A percentile compares a stretch with the other conserved stretches of the same genome.
Evolutionary conservation across 352 stramenopile species (phyloP).

Genomic region (Globisporangium heterothallicum): DNA sequence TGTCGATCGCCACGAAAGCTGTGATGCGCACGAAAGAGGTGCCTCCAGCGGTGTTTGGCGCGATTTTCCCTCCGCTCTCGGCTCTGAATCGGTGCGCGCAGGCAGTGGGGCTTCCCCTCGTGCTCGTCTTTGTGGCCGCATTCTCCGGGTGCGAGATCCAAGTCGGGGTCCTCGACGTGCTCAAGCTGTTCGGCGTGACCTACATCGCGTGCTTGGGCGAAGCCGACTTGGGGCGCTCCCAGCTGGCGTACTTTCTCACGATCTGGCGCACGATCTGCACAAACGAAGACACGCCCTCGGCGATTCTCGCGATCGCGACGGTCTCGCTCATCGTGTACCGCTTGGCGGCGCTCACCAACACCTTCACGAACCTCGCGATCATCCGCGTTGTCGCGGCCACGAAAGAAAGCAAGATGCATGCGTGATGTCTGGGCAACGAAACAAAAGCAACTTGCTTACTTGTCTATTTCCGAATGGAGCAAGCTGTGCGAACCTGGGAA

Average conservation of each 20-base stretch:
- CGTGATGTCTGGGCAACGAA: not conserved
- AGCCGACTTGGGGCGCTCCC: slow-evolving; percentile 29
- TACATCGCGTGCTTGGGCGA: slow-evolving; percentile 43
- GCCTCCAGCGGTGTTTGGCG: slow-evolving; percentile 42
- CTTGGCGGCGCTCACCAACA: slow-evolving; percentile 39
- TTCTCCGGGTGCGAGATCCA: slow-evolving; percentile 45
- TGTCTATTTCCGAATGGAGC: too few relatives aligned
- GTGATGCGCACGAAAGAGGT: slow-evolving; percentile 48
- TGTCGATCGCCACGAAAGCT: slow-evolving; percentile 51
- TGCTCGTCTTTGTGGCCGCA: slow-evolving; percentile 40
- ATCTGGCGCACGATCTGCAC: slow-evolving; percentile 45
- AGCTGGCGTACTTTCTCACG: slow-evolving; percentile 55
- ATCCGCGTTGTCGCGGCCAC: slow-evolving; percentile 49
- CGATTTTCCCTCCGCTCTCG: slow-evolving; percentile 49
- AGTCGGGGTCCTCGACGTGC: slow-evolving; percentile 20
- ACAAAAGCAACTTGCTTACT: too few relatives aligned
- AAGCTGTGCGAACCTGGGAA: too few relatives aligned
- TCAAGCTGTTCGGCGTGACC: slow-evolving; percentile 44
- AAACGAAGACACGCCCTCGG: slow-evolving; percentile 34
- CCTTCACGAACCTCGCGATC: slow-evolving; percentile 50
- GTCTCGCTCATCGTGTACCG: slow-evolving; percentile 42
- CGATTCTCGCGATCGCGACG: slow-evolving; percentile 33
- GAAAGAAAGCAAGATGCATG: slow-evolving; percentile 33
- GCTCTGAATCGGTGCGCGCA: slow-evolving; percentile 49
- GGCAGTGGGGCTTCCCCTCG: slow-evolving; percentile 35